phyloP scores from a whole-genome alignment of 2,329 filamentous ascomycete genomes.

The Diaporthe helianthi region DNA sequence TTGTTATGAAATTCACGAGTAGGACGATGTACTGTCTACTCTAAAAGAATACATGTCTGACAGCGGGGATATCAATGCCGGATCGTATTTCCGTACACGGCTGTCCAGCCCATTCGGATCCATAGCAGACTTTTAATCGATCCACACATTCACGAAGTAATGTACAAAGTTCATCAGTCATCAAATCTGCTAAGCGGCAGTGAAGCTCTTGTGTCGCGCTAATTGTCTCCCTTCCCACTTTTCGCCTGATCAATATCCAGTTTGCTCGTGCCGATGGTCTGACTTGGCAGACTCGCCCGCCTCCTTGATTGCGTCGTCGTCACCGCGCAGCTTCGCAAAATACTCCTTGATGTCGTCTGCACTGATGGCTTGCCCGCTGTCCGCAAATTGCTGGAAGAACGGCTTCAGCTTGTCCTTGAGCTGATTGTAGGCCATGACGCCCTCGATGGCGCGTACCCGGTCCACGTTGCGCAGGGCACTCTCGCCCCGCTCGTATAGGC shows the following conservation, averaged over 20 bases:
- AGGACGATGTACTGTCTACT: not conserved
- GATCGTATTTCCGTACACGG: not conserved
- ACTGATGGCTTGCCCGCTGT: constrained; percentile 85
- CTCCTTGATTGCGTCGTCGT: constrained; percentile 75
- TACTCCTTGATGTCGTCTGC: constrained; percentile 97
- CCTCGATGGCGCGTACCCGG: constrained; percentile 90
- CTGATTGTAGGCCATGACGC: constrained; percentile 97
- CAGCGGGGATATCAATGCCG: not conserved
- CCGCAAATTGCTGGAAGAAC: constrained; percentile 92
- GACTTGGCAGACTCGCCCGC: constrained; percentile 61
- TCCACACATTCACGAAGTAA: not conserved
- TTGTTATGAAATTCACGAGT: not conserved
- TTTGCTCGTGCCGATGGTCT: constrained; percentile 57
- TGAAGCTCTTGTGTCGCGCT: not conserved
- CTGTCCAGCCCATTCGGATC: not conserved
- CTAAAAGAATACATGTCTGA: not conserved
- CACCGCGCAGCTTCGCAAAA: constrained; percentile 92
- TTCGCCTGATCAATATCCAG: constrained; percentile 53
- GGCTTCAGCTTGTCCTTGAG: constrained; percentile 95
- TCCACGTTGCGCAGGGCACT: constrained; percentile 91
- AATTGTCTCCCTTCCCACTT: not conserved
- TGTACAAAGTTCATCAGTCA: constrained; percentile 31
- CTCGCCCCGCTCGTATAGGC: constrained; percentile 89
- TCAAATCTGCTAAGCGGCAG: not conserved
- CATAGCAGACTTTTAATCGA: not conserved